phyloP scores from a whole-genome alignment of 352 stramenopile genomes.

The Phytopythium ostracodes region DNA sequence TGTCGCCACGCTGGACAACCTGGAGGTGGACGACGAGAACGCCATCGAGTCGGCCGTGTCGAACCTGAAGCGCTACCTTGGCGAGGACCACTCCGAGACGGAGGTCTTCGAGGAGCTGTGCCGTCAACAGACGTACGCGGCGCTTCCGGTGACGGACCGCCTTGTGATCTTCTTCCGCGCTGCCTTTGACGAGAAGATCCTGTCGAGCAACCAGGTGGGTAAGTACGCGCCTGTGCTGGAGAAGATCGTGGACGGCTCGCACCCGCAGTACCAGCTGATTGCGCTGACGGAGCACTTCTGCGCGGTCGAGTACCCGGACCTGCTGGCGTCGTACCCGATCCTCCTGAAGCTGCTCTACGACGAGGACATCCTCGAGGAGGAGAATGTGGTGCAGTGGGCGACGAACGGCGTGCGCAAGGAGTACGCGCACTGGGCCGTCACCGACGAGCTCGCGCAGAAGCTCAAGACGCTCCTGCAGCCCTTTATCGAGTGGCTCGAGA shows the following conservation, averaged over 20 bases:
- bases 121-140: constrained; percentile 91
- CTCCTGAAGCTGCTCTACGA: constrained; percentile 97
- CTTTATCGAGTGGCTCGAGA: constrained; percentile 97
- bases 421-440: constrained; percentile 86
- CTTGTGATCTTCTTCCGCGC: constrained; percentile 93
- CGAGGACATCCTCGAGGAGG: constrained; percentile 95
- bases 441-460: constrained; percentile 79
- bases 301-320: constrained; percentile 80
- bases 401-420: constrained; percentile 64
- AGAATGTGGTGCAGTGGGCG: constrained; percentile 93
- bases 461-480: constrained; percentile 89
- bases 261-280: constrained; percentile 93
- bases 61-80: constrained; percentile 64
- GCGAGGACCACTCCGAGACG: constrained; percentile 32
- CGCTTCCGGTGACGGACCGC: constrained; percentile 91
- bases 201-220: constrained; percentile 89
- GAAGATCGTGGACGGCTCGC: constrained; percentile 77
- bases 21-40: constrained; percentile 82
- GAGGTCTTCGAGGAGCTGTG: constrained; percentile 89
- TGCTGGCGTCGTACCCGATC: constrained; percentile 88
- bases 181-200: constrained; percentile 85
- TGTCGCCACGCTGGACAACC: constrained; percentile 72
- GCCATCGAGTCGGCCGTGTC: constrained; percentile 69
- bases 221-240: constrained; percentile 87
- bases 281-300: constrained; percentile 90